Evolutionary conservation across 176 grass and related monocot genomes (phyloP), one percentile per base, ranked within the genome.

Genomic region (Ampelocalamus luodianensis): DNA sequence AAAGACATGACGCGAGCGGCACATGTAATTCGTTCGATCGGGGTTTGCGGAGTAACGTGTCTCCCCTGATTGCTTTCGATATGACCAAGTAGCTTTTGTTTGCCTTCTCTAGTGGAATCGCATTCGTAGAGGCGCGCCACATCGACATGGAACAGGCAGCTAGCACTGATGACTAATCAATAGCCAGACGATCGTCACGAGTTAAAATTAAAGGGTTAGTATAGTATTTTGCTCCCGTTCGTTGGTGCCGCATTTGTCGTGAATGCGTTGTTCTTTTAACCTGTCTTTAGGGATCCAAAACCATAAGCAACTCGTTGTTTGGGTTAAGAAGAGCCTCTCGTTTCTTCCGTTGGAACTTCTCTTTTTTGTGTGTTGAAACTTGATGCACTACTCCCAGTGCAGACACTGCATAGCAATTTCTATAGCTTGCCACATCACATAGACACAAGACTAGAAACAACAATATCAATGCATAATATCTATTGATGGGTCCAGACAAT

Each of bases 11-110:
- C 34, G 23, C 12, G 48, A 49, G 55, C 74, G 65, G 44, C 45
- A 29, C 87, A 50, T 29, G 29, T 29, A 29, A 74, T 61, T 61
- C 59, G 58, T 32, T 66, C 60, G 58, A n/a, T 66, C 72, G 29
- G 36, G 50, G 11, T 59, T 76, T 56, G 17, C 20, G 5, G 2
- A 13, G 5, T 15, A 65, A 55, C 44, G 44, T 50, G 79, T n/a
- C 27, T 22, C 20, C 18, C 61, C 13, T 6, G 23, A 10, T 46
- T 44, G n/a, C 76, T 44, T 76, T 34, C 37, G 27, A 39, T 65
- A 23, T 10, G 23, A 64, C 3, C 22, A 23, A 10, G 14, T 10
- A 6, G 20, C 24, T 78, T 71, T 83, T 54, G 32, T 51, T 14
- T 16, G 37, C 86, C 20, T 63, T 56, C 22, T 20, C 10, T 39